Evolutionary conservation across 176 grass and related monocot species (phyloP), one percentile per base, ranked within the genome.

Genomic region (Oryza coarctata): DNA sequence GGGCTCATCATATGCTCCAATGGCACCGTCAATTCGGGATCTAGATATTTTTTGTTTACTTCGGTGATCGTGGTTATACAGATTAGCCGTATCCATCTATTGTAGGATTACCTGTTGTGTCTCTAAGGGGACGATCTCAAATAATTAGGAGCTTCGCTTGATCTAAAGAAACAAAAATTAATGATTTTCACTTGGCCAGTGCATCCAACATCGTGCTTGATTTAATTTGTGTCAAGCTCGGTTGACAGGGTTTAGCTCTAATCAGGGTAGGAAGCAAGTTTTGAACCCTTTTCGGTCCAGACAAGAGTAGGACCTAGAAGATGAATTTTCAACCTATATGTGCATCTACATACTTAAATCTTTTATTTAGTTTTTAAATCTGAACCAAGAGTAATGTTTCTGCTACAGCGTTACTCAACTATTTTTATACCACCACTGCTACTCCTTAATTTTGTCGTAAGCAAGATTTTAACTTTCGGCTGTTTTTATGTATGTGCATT

Each of bases 361-460:
- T 35, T 69, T 69, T 7, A 9, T 23, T 32, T 36, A 11, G 9
- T 15, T 7, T 32, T 3, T 63, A 29, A 79, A 69, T 83, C 32
- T 57, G 32, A 50, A 7, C 35, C 34, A 66, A 40, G 6, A 74
- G 1, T 12, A 30, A 0, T 65, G 2, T 55, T 49, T 79, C 7
- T 45, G 15, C 52, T 18, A 15, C 23, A 32, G 65, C 45, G 6
- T 18, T 43, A 40, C 65, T 35, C 32, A 23, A 74, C 6, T 40
- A 18, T 23, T 75, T 31, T 74, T n/a, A 9, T 57, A 78, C 6
- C 2, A 50, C 34, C 60, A n/a, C 38, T 3, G 34, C 55, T 12
- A 67, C 22, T 70, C 30, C 14, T 65, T 76, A 36, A 36, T 63
- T 89, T 44, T 74, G 62, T 52, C 20, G 32, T 49, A 44, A 18